Conservation (phyloP, 257 asterid species). For the Ophiorrhiza pumila region DNA sequence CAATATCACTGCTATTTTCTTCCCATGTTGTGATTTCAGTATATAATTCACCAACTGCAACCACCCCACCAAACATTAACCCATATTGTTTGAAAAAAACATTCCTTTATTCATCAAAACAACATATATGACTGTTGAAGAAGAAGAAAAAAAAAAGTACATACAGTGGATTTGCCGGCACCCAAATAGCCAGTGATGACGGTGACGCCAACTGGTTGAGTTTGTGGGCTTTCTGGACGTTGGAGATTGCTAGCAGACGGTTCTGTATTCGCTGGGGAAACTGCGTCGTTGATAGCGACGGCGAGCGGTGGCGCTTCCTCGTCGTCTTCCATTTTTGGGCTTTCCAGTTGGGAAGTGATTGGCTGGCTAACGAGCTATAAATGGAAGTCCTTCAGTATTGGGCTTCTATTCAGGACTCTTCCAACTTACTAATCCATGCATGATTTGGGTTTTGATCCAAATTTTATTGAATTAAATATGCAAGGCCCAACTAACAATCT, state of each 20-base stretch:
- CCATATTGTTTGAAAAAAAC: background rate
- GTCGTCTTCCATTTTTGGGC: constrained; percentile 54
- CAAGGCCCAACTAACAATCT: too few species aligned
- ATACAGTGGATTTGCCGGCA: constrained; percentile 97
- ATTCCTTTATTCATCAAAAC: background rate
- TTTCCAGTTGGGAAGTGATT: background rate
- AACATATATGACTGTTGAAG: background rate
- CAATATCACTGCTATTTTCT: constrained; percentile 88
- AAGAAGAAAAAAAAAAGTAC: background rate
- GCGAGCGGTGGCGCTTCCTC: constrained; percentile 91
- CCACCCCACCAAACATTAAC: background rate
- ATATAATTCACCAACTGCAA: constrained; percentile 76
- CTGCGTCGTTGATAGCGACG: constrained; percentile 47
- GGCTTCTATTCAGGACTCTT: too few species aligned
- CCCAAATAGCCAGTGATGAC: constrained; percentile 97
- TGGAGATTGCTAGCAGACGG: constrained; percentile 23
- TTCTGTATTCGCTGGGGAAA: constrained; percentile 5
- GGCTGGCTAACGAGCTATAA: too few species aligned
- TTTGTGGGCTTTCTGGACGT: constrained; percentile 29
- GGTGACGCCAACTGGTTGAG: constrained; percentile 79
- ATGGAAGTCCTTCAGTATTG: too few species aligned
- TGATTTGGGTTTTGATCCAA: too few species aligned
- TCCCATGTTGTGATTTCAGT: constrained; percentile 73
- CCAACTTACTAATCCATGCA: too few species aligned
- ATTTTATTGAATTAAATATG: too few species aligned